Conservation (phyloP, 2,329 filamentous ascomycete genomes). For the Penicillium sp. region DNA sequence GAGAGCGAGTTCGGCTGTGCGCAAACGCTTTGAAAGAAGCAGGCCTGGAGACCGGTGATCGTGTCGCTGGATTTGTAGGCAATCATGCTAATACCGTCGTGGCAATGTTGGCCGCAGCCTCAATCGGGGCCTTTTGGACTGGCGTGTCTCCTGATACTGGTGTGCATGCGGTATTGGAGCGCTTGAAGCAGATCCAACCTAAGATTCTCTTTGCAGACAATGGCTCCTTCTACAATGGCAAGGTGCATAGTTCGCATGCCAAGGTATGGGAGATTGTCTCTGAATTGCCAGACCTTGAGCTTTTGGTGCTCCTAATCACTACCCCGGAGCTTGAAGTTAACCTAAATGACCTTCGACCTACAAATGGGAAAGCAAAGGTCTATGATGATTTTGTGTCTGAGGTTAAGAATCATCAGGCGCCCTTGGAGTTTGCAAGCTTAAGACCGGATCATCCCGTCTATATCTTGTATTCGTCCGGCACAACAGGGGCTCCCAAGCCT, state of each 20-base stretch:
- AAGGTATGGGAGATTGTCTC: conserved; percentile 78
- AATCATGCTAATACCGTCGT: conserved; percentile 87
- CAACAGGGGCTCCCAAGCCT: conserved; percentile 82
- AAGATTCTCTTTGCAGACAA: conserved; percentile 84
- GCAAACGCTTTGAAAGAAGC: conserved; percentile 67
- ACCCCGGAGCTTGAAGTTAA: conserved; percentile 47
- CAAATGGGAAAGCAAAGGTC: conserved; percentile 40
- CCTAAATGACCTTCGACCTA: conserved; percentile 34
- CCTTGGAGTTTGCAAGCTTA: conserved; percentile 70
- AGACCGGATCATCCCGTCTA: conserved; percentile 86
- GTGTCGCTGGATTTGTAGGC: conserved; percentile 73
- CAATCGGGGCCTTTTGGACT: conserved; percentile 87
- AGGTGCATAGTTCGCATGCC: conserved; percentile 73
- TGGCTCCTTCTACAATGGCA: conserved; percentile 85
- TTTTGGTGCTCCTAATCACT: conserved; percentile 73
- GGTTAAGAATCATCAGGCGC: conserved; percentile 39
- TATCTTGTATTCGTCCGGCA: conserved; percentile 90
- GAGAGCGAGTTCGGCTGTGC: conserved; percentile 73
- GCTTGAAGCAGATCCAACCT: conserved; percentile 81
- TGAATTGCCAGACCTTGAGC: conserved; percentile 65
- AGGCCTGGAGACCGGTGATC: conserved; percentile 62
- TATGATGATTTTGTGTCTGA: conserved; percentile 50
- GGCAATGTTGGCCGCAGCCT: conserved; percentile 79
- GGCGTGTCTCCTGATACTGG: conserved; percentile 90
- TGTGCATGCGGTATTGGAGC: conserved; percentile 84